Percentiles rank a stretch among this genome's conserved stretches.
Conservation (phyloP, 345 rosid genomes). For the Citrus inodora region DNA sequence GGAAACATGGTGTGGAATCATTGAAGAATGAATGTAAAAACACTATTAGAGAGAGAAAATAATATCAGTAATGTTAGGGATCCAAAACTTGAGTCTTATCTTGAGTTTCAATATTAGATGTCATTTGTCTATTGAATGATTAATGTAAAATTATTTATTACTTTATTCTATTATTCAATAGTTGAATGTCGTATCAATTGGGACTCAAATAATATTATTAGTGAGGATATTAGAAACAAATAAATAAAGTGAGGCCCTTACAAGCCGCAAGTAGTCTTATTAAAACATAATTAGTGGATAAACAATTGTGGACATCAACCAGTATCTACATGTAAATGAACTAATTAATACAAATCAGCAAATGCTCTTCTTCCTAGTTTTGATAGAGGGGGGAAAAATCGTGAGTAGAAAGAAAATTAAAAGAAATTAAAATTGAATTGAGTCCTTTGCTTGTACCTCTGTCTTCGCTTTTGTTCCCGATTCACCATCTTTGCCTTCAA, state of each 20-base stretch:
- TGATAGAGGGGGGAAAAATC: not conserved
- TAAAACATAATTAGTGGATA: not conserved
- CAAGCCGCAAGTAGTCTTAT: not conserved
- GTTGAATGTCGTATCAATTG: too few species aligned
- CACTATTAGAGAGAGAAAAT: not conserved
- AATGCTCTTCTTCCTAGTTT: not conserved
- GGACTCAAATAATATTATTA: not conserved
- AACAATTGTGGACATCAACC: not conserved
- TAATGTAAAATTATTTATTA: not conserved
- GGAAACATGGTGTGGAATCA: not conserved
- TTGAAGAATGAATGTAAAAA: not conserved
- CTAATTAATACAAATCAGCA: not conserved
- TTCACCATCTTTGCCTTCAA: not conserved
- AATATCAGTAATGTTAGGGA: too few species aligned
- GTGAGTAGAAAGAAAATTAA: not conserved
- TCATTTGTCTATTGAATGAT: too few species aligned
- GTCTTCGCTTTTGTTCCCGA: not conserved
- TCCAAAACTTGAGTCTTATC: too few species aligned
- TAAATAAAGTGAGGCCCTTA: not conserved
- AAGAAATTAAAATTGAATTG: not conserved
- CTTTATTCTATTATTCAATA: too few species aligned
- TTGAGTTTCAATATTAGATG: too few species aligned
- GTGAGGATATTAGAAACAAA: not conserved
- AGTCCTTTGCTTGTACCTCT: not conserved
- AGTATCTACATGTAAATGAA: conserved; percentile 8